Evolutionary conservation across 2,329 filamentous ascomycete species (phyloP), one percentile per base, ranked within the genome.

Genomic region (Sarocladium brachiariae): DNA sequence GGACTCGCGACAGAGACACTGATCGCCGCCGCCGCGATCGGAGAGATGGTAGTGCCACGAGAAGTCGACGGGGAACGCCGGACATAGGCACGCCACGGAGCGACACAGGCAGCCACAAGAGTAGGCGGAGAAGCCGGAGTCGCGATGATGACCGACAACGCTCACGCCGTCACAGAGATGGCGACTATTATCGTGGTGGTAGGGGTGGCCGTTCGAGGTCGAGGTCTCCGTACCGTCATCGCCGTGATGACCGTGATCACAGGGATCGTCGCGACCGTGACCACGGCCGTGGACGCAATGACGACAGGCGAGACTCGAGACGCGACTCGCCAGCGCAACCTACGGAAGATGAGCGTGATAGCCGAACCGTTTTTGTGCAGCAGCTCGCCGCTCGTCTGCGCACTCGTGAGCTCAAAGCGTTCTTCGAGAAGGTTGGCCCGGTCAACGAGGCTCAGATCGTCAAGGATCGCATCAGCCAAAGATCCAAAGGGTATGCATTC

Each of bases 361-460:
- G 89, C 61, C 87, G 93, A 62, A 99, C 95, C 52, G 89, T 99
- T 53, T 99, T 99, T 66, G 93, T 99, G 51, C 93, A 99, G 75
- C 93, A 99, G 71, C 86, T 99, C 64, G 93, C 93, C 59, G 91
- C 91, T 58, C 88, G 93, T 63, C 79, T 97, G 57, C 85, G 92
- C 60, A 96, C 89, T 51, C 90, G 89, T 63, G 90, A 97, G 68
- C 77, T 99, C 56, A 92, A 95, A 68, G 81, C 84, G 55, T 99
- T 99, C 68, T 99, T 99, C 64, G 89, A 96, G 67, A 91, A 92
- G 70, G 87, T 93, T 61, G 93, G 93, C 56, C 84, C 88, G 34
- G 93, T 99, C 51, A 95, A 93, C 61, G 93, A 97, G 68, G 93
- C 93, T 48, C 93, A 97, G 73, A 99, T 99, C 63, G 93, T 99